A percentile compares a stretch with the other conserved stretches of the same genome.
Conservation (phyloP, 179 eudicot species). For the Pouteria campechiana region DNA sequence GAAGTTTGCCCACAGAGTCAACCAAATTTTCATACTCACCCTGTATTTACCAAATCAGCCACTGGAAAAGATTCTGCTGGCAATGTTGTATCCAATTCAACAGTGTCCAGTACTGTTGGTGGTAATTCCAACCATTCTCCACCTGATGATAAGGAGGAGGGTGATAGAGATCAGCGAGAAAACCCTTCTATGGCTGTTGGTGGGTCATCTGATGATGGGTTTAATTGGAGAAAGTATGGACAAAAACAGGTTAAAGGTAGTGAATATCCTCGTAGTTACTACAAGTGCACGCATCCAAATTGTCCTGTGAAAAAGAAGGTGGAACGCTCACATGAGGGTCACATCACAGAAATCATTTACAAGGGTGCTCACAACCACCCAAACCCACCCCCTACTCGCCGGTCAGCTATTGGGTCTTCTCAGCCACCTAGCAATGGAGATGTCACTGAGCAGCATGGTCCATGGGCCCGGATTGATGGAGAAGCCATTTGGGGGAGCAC, state of each 20-base stretch:
- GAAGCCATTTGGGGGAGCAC: conserved; percentile 19
- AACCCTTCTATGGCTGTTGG: conserved; percentile 17
- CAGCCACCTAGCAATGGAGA: conserved; percentile 14
- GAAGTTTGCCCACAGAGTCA: conserved; percentile 5
- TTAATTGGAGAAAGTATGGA: conserved; percentile 59
- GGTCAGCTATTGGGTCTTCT: conserved; percentile 27
- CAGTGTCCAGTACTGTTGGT: conserved; percentile 2
- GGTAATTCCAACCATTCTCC: conserved; percentile 18
- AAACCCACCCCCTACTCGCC: conserved; percentile 26
- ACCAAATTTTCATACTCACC: conserved; percentile 4
- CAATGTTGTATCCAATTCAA: conserved; percentile 5
- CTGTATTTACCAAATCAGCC: conserved; percentile 8
- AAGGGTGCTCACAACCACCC: conserved; percentile 51
- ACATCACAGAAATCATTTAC: conserved; percentile 45
- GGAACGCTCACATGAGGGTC: conserved; percentile 41
- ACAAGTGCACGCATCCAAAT: conserved; percentile 44
- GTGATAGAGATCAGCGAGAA: conserved; percentile 20
- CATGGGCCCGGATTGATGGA: conserved; percentile 12
- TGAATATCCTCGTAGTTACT: conserved; percentile 51
- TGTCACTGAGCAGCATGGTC: conserved; percentile 16
- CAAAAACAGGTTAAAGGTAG: conserved; percentile 69
- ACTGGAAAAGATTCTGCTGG: conserved; percentile 7
- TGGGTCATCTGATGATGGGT: conserved; percentile 34
- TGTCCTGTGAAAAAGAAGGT: conserved; percentile 51
- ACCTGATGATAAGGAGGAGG: conserved; percentile 25